Base-by-base conservation (phyloP, 2,329 filamentous ascomycete species). In the Neofusicoccum umdonicola region DNA sequence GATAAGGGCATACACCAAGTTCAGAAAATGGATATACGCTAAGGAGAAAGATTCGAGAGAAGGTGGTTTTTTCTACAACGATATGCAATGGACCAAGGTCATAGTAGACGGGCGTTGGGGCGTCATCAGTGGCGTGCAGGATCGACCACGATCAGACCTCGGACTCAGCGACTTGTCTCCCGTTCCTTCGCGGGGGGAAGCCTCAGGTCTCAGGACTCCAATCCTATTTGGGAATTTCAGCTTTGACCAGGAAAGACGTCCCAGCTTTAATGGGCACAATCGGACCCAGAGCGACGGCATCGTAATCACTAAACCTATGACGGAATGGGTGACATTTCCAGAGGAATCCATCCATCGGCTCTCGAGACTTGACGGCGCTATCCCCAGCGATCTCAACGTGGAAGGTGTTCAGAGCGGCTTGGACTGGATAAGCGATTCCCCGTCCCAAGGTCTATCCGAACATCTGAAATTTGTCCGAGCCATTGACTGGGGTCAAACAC, bases 401-500 rank as follows among this genome's bases (percentile, higher is more conserved):
- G 27, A 7, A 6, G 17, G 7, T 9, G 22, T 11, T 39, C 11
- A 15, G 3, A 17, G 17, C 74, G 4, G 67, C 64, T 68, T 85
- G 82, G 12, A 85, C 68, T 8, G 71, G 67, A 17, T 72, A 63
- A 7, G 67, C 39, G 31, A 39, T 4, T 35, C 60, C 42, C 52
- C 35, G 12, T 15, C 12, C 4, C 27, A 15, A 11, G 34, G 47
- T 19, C 41, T 74, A 22, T 71, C 74, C 3, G 72, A 74, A 7
- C 73, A 77, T 52, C 54, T 73, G 19, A 63, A 64, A 9, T 76
- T 78, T 57, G 67, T 82, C 54, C 77, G 81, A 31, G 77, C 70
- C 22, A 71, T 83, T 15, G 77, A 84, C 68, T 85, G 83, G 83
- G 73, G 73, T 3, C 70, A 71, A 12, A 84, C 82, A 1, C 76